A percentile compares a stretch with the other conserved stretches of the same genome.
Conservation (phyloP, 2,329 filamentous ascomycete genomes). For the Neodidymelliopsis sp. region DNA sequence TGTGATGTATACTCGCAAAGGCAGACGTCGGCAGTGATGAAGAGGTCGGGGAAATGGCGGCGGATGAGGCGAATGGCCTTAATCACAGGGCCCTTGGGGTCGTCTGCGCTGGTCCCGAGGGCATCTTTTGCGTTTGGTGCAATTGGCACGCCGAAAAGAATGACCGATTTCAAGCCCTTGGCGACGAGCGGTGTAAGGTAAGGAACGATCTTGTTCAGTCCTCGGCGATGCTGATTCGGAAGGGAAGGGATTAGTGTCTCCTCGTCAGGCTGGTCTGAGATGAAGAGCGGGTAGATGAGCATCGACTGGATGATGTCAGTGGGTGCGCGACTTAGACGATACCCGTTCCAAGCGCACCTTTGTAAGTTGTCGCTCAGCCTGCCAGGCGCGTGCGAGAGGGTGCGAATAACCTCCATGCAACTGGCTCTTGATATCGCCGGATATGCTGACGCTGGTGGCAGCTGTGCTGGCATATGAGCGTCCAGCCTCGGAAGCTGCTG, state of each 20-base stretch:
- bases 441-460: conserved; percentile 61
- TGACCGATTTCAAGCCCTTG: conserved; percentile 91
- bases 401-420: conserved; percentile 62
- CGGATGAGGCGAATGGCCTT: conserved; percentile 83
- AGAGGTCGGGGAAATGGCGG: conserved; percentile 85
- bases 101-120: conserved; percentile 89
- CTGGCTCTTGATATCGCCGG: conserved; percentile 60
- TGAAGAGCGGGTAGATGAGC: conserved; percentile 97
- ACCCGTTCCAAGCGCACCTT: conserved; percentile 47
- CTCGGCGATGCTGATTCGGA: conserved; percentile 87
- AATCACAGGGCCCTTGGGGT: conserved; percentile 91
- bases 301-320: conserved; percentile 72
- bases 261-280: conserved; percentile 93
- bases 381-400: conserved; percentile 60
- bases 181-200: conserved; percentile 86
- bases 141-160: conserved; percentile 93
- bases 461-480: conserved; percentile 60
- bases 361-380: conserved; percentile 61
- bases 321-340: not conserved
- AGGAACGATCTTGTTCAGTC: conserved; percentile 82
- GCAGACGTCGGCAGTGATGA: conserved; percentile 92
- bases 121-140: conserved; percentile 84
- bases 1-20: conserved; percentile 99
- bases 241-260: conserved; percentile 89
- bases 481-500: conserved; percentile 56